These are phyloP conservation scores for Lophiotrema nucula DNA, from an alignment of 495 filamentous ascomycete genomes.

Conservation along the genomic window DNA sequence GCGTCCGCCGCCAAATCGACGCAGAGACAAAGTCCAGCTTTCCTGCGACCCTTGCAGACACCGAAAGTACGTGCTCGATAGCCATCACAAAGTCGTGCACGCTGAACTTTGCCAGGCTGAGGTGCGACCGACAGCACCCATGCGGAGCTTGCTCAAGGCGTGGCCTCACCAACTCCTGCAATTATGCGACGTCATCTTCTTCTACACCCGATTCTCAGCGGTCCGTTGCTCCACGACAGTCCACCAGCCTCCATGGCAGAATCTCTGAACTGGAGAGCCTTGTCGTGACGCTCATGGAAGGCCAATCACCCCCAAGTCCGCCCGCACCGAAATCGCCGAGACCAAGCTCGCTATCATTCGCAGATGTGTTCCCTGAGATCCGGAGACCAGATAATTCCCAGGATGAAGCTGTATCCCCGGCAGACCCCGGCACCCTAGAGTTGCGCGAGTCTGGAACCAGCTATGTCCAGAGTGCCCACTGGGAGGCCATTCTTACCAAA, in stretches of 20 bases:
- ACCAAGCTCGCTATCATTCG: too few species aligned
- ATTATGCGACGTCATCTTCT: slow-evolving; percentile 14
- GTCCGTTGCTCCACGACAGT: neutral
- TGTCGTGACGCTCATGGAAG: slow-evolving; percentile 18
- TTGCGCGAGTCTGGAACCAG: slow-evolving; percentile 10
- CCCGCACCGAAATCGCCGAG: too few species aligned
- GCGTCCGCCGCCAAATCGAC: too few species aligned
- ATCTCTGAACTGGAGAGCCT: slow-evolving; percentile 22
- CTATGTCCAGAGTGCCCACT: slow-evolving; percentile 15
- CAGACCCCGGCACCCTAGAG: slow-evolving; percentile 5
- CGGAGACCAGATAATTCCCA: too few species aligned
- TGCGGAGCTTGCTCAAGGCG: slow-evolving; percentile 21
- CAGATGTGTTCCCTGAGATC: too few species aligned
- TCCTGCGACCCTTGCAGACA: slow-evolving; percentile 17
- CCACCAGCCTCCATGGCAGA: slow-evolving; percentile 16
- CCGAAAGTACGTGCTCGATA: slow-evolving; percentile 12
- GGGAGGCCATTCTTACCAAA: slow-evolving; percentile 17
- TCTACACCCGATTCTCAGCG: slow-evolving; percentile 5
- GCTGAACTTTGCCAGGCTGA: neutral
- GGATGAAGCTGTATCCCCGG: too few species aligned
- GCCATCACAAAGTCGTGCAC: neutral
- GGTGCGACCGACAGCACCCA: slow-evolving; percentile 26
- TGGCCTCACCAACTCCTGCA: too few species aligned
- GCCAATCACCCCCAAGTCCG: too few species aligned
- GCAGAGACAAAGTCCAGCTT: too few species aligned